Evolutionary conservation across 192 early-diverging fungal species (phyloP), one percentile per base, ranked within the genome.

Genomic region (Coemansia sp.): DNA sequence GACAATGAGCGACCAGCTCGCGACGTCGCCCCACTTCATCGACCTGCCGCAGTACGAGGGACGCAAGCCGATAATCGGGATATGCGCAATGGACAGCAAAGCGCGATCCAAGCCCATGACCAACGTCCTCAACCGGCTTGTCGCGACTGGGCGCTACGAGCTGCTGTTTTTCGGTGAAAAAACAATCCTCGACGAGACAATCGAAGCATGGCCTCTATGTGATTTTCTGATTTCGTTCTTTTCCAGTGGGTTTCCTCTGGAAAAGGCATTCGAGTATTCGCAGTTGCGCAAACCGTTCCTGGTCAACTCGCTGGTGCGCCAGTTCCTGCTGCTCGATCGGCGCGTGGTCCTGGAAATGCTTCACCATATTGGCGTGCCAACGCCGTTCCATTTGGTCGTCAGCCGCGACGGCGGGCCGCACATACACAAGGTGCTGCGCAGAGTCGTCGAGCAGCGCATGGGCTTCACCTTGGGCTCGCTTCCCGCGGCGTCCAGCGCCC

Each of bases 201-300:
- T 95, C 9, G 88, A 91, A 43, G 85, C 89, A 62, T 97, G 97
- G 97, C 97, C 97, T 7, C 77, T 83, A 1, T 97, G 95, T 83
- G 95, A 99, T 79, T 95, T 97, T 75, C 87, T 99, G 59, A 95
- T 99, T 30, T 93, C 94, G 15, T 99, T 99, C 84, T 99, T 97
- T 81, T 97, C 95, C 10, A 73, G 70, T 20, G 95, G 94, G 10
- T 99, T 99, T 67, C 97, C 97, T 7, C 80, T 99, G 16, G 86
- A 90, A 36, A 99, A 99, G 83, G 95, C 97, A 0, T 92, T 95
- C 48, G 81, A 90, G 58, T 99, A 99, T 68, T 89, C 92, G 16
- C 84, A 91, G 41, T 85, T 95, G 48, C 86, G 93, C 44, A 83
- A 87, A 15, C 95, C 95, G 34, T 95, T 92, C 65, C 91, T 91